Percentiles rank a stretch among this genome's conserved stretches.
phyloP scores from a whole-genome alignment of 2,329 filamentous ascomycete species.

The Fusarium miscanthi region DNA sequence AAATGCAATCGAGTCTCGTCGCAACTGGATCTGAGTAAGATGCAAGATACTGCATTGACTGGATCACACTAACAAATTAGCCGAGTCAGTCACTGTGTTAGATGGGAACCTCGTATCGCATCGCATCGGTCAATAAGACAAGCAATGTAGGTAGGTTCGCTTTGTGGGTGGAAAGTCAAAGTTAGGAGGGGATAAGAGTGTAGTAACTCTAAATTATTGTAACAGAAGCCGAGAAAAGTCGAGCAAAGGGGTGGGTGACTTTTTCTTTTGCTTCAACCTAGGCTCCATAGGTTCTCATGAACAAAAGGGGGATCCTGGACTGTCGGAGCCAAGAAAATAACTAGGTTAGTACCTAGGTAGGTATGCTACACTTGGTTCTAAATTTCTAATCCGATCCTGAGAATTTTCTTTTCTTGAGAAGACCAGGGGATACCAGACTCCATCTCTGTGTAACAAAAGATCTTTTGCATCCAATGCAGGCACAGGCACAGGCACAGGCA shows the following conservation, averaged over 20 bases:
- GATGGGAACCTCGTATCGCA: slow-evolving; percentile 5
- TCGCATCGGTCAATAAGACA: background rate
- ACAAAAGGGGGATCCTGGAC: slow-evolving; percentile 8
- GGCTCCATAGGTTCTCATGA: background rate
- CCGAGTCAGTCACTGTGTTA: slow-evolving; percentile 9
- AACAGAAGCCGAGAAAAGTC: background rate
- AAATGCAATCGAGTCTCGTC: slow-evolving; percentile 20
- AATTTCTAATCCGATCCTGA: background rate
- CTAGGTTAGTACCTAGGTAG: background rate
- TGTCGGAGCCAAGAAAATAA: slow-evolving; percentile 8
- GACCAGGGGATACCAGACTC: background rate
- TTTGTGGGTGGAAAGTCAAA: slow-evolving; percentile 9
- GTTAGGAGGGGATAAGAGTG: background rate
- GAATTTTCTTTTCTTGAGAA: background rate
- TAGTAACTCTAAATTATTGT: slow-evolving; percentile 8
- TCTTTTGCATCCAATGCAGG: slow-evolving; percentile 22
- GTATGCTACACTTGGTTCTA: slow-evolving; percentile 5
- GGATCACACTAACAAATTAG: slow-evolving; percentile 15
- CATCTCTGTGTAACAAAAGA: slow-evolving; percentile 34
- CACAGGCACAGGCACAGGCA: background rate
- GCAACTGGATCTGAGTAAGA: slow-evolving; percentile 26
- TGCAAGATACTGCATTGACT: background rate
- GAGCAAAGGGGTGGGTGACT: slow-evolving; percentile 5
- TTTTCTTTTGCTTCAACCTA: background rate
- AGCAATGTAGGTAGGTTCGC: background rate